phyloP scores from a whole-genome alignment of 371 early-diverging fungal genomes.

The Apophysomyces trapeziformis region DNA sequence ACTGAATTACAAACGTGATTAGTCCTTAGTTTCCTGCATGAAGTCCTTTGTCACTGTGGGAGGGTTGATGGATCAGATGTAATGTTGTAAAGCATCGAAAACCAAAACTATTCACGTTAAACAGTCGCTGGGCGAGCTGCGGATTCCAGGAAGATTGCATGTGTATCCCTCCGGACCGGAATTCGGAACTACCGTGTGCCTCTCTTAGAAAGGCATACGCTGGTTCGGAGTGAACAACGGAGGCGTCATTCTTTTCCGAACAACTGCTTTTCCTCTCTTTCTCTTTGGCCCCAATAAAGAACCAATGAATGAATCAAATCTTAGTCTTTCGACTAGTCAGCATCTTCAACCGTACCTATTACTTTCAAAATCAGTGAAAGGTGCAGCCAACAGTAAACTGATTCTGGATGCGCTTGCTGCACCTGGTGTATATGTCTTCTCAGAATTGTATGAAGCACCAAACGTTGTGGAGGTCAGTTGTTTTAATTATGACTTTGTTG shows the following conservation, averaged over 20 bases:
- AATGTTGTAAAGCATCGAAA: too few species aligned
- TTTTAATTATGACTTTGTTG: not conserved
- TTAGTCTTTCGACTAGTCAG: slow-evolving; percentile 28
- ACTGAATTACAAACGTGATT: too few species aligned
- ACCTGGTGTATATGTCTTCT: slow-evolving; percentile 81
- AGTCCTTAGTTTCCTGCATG: too few species aligned
- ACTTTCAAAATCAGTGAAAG: slow-evolving; percentile 79
- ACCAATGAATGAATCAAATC: slow-evolving; percentile 12
- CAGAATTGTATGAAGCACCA: slow-evolving; percentile 75
- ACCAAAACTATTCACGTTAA: too few species aligned
- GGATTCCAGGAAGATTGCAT: too few species aligned
- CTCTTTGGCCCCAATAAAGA: not conserved
- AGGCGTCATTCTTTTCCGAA: not conserved
- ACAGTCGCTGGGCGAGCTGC: too few species aligned
- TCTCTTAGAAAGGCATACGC: too few species aligned
- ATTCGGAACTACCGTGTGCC: too few species aligned
- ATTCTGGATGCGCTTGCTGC: slow-evolving; percentile 77
- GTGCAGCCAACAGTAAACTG: slow-evolving; percentile 73
- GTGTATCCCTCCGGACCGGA: too few species aligned
- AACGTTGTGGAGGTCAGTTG: slow-evolving; percentile 69
- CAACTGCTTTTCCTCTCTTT: not conserved
- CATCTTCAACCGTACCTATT: slow-evolving; percentile 75
- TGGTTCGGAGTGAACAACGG: too few species aligned
- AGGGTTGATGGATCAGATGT: too few species aligned
- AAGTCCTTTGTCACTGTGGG: too few species aligned